Percentiles rank a stretch among this genome's conserved stretches.
Conservation (phyloP, 2,329 filamentous ascomycete species). For the Fonsecaea monophora region DNA sequence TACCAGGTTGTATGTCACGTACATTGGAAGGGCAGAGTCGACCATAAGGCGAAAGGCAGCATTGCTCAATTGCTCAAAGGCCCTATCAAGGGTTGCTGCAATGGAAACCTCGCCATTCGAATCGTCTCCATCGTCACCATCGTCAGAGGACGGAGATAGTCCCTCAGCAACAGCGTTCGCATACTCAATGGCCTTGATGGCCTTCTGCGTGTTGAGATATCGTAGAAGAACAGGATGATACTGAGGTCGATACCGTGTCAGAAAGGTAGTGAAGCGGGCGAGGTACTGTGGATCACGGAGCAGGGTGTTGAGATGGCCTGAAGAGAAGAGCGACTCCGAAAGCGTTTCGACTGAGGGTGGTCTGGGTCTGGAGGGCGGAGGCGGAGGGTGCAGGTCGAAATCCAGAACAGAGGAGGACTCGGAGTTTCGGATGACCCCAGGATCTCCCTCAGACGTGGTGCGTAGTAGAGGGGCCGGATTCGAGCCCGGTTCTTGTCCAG, state of each 20-base stretch:
- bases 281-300: constrained; percentile 48
- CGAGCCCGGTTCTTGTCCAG: not conserved
- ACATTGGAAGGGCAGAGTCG: constrained; percentile 51
- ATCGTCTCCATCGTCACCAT: constrained; percentile 37
- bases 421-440: not conserved
- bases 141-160: constrained; percentile 41
- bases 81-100: constrained; percentile 48
- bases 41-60: constrained; percentile 47
- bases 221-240: constrained; percentile 45
- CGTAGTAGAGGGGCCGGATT: constrained; percentile 10
- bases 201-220: constrained; percentile 52
- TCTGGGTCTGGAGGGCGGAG: constrained; percentile 46
- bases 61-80: constrained; percentile 47
- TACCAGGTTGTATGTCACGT: constrained; percentile 51
- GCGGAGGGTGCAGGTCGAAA: constrained; percentile 52
- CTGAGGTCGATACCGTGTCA: constrained; percentile 49
- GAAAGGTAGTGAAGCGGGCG: constrained; percentile 48
- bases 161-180: constrained; percentile 52
- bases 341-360: constrained; percentile 47
- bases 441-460: constrained; percentile 25
- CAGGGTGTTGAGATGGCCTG: constrained; percentile 52
- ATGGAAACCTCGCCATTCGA: constrained; percentile 17
- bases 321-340: constrained; percentile 50
- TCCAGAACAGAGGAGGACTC: constrained; percentile 33
- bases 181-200: constrained; percentile 52